Evolutionary conservation across 495 filamentous ascomycete genomes (phyloP).

Genomic region (Amniculicola lignicola): DNA sequence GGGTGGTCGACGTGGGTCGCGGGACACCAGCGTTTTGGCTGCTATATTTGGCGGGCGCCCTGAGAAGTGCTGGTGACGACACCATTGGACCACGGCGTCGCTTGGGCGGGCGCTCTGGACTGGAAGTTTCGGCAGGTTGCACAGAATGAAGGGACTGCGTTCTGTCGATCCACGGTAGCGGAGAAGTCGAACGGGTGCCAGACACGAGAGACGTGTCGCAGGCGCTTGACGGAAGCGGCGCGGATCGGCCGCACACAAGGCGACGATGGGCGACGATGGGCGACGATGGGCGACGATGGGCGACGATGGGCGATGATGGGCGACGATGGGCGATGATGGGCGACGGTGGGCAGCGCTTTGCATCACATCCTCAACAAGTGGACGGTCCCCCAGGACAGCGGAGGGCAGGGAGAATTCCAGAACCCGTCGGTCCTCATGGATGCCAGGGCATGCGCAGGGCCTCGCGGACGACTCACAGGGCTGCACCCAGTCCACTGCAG

Average conservation of each 20-base stretch:
- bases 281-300: no score
- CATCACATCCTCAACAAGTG: background rate
- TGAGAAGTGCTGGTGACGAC: background rate
- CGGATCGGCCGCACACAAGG: no score
- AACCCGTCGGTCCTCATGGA: background rate
- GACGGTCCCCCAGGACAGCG: background rate
- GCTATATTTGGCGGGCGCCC: conserved; percentile 14
- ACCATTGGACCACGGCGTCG: background rate
- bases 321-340: no score
- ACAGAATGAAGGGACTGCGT: conserved; percentile 1
- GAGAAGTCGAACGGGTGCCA: background rate
- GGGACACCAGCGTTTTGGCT: conserved; percentile 6
- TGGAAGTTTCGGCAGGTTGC: conserved; percentile 9
- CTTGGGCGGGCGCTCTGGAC: background rate
- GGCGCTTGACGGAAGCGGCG: background rate
- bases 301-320: no score
- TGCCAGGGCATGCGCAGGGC: background rate
- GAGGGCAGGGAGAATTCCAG: conserved; percentile 7
- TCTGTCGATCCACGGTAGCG: conserved; percentile 19
- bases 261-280: no score
- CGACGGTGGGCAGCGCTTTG: no score
- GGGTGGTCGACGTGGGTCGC: no score
- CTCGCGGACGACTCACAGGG: background rate
- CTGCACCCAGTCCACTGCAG: background rate
- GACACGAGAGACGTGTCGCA: conserved; percentile 1